Conservation (phyloP, 2,329 filamentous ascomycete genomes). For the Paraphaeosphaeria sporulosa region DNA sequence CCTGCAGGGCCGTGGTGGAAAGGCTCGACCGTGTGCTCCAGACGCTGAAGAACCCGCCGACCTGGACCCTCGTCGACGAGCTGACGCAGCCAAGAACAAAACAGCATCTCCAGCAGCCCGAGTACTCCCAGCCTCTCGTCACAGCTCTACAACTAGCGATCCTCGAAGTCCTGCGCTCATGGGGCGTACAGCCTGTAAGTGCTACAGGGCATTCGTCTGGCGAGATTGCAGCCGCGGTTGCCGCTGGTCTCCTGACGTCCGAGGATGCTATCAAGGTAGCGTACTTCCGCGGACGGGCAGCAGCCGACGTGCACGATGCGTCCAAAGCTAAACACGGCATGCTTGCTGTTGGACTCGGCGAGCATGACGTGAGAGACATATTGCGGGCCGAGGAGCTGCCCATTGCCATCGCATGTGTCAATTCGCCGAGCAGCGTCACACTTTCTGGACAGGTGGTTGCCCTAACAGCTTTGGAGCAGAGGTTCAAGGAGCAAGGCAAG, state of each 20-base stretch:
- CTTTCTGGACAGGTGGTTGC: conserved; percentile 48
- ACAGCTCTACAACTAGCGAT: conserved; percentile 30
- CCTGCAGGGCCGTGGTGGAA: conserved; percentile 14
- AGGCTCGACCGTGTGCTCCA: conserved; percentile 20
- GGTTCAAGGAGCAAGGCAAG: conserved; percentile 10
- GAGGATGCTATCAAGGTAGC: conserved; percentile 21
- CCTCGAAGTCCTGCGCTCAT: conserved; percentile 19
- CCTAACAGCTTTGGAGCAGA: conserved; percentile 32
- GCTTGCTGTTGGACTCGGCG: conserved; percentile 31
- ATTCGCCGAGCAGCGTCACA: conserved; percentile 51
- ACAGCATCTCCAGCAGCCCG: conserved; percentile 9
- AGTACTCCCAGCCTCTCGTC: conserved; percentile 26
- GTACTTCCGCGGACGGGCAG: conserved; percentile 12
- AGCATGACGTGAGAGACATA: conserved; percentile 10
- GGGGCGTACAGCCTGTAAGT: conserved; percentile 15
- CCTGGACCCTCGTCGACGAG: conserved; percentile 21
- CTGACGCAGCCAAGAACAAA: conserved; percentile 6
- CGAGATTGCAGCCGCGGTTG: conserved; percentile 37
- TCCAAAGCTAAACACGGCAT: conserved; percentile 20
- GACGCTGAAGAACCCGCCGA: conserved; percentile 15
- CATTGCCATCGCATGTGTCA: conserved; percentile 32
- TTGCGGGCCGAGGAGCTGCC: conserved; percentile 10
- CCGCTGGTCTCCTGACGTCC: conserved; percentile 20
- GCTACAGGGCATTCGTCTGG: conserved; percentile 35
- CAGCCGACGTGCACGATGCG: not conserved